These are phyloP conservation scores for Hypoxylon intermedium DNA, from an alignment of 495 filamentous ascomycete species.

Conservation along the genomic window DNA sequence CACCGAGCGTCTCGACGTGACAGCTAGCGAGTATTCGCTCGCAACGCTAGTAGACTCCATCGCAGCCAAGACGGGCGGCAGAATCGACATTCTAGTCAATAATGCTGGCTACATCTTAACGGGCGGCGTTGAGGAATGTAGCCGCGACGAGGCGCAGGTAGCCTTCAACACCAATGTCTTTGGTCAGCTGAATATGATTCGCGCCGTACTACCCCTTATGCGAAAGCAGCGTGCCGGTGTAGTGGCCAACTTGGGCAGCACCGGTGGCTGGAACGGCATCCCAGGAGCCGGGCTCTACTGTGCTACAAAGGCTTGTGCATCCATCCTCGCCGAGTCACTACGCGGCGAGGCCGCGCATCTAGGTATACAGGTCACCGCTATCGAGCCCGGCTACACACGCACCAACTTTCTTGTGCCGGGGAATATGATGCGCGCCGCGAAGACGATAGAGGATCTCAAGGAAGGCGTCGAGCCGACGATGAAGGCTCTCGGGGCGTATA, in stretches of 20 bases:
- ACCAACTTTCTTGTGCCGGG: slow-evolving; percentile 22
- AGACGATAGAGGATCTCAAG: slow-evolving; percentile 5
- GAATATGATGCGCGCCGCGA: neutral
- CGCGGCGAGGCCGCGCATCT: slow-evolving; percentile 36
- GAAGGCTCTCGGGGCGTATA: slow-evolving; percentile 4
- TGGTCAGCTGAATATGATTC: slow-evolving; percentile 17
- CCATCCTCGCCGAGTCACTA: too few species aligned
- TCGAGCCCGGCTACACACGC: slow-evolving; percentile 48
- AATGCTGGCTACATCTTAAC: slow-evolving; percentile 41
- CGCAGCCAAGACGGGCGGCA: slow-evolving; percentile 32
- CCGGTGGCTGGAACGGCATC: too few species aligned
- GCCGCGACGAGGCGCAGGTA: slow-evolving; percentile 31
- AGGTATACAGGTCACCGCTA: slow-evolving; percentile 38
- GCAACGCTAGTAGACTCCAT: slow-evolving; percentile 31
- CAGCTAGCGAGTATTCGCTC: slow-evolving; percentile 28
- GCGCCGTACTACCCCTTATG: too few species aligned
- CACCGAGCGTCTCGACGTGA: slow-evolving; percentile 50
- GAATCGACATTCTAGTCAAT: slow-evolving; percentile 46
- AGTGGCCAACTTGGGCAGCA: too few species aligned
- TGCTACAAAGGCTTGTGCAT: too few species aligned
- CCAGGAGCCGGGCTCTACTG: too few species aligned
- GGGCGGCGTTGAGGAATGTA: slow-evolving; percentile 26
- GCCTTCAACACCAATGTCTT: slow-evolving; percentile 51
- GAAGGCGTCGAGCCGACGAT: slow-evolving; percentile 1
- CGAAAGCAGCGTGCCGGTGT: too few species aligned